These are phyloP conservation scores for Amoebophrya sp. DNA, from an alignment of 169 alveolate genomes.

Conservation along the genomic window DNA sequence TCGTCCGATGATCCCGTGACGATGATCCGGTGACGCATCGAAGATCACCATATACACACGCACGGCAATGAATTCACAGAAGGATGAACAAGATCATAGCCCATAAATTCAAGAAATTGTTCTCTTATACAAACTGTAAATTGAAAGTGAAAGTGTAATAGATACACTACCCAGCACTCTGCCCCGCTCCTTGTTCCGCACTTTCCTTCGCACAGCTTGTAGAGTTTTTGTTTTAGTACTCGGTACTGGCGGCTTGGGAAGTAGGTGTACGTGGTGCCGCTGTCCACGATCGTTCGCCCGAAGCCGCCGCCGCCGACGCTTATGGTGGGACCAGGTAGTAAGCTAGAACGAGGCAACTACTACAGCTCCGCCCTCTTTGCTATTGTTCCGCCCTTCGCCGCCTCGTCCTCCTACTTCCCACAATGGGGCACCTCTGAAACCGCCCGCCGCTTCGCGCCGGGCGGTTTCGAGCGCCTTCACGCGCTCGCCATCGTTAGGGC, in stretches of 20 bases:
- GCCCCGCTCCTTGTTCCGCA: neutral
- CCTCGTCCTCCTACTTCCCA: too few species aligned
- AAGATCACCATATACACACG: neutral
- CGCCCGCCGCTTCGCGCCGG: too few species aligned
- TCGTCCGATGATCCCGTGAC: too few species aligned
- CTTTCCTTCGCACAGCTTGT: neutral
- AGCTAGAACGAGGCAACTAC: too few species aligned
- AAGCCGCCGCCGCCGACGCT: neutral
- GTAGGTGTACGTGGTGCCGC: neutral
- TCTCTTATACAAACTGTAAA: neutral
- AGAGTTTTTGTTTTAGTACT: neutral
- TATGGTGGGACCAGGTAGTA: too few species aligned
- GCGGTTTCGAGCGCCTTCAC: too few species aligned
- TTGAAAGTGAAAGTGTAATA: too few species aligned
- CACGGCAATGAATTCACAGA: neutral
- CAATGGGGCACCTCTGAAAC: too few species aligned
- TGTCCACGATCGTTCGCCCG: neutral
- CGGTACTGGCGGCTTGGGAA: neutral
- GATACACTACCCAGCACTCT: neutral
- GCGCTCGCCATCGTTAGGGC: too few species aligned
- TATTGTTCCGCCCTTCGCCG: too few species aligned
- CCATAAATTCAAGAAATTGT: neutral
- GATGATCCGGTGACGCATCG: neutral
- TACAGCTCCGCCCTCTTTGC: too few species aligned
- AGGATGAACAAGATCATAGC: neutral